A percentile compares a stretch with the other conserved stretches of the same genome.
Evolutionary conservation across 2,329 filamentous ascomycete species (phyloP).

Genomic region (Xylariaceae sp.): DNA sequence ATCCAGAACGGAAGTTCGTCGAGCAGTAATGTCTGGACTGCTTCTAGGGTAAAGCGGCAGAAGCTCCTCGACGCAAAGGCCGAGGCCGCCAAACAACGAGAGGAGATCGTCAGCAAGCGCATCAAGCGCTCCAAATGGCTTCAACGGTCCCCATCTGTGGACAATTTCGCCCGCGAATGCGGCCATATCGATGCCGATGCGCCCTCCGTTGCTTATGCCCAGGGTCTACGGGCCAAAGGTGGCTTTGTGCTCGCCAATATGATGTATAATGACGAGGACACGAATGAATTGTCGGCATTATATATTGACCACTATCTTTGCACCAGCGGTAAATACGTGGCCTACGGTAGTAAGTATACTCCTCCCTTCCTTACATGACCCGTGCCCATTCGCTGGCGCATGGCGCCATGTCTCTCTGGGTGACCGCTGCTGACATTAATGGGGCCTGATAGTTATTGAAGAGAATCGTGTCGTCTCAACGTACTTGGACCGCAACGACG

Average conservation of each 20-base stretch:
- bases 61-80: constrained; percentile 40
- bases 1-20: constrained; percentile 54
- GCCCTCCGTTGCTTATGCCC: constrained; percentile 36
- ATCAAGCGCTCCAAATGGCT: constrained; percentile 33
- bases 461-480: too few species aligned
- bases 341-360: constrained; percentile 40
- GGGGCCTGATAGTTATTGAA: too few species aligned
- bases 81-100: constrained; percentile 26
- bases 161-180: constrained; percentile 31
- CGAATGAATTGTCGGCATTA: constrained; percentile 36
- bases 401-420: constrained; percentile 10
- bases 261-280: too few species aligned
- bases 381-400: not conserved
- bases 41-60: constrained; percentile 54
- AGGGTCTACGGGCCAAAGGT: constrained; percentile 38
- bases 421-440: too few species aligned
- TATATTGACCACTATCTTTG: constrained; percentile 37
- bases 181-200: constrained; percentile 29
- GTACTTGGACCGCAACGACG: too few species aligned
- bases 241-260: constrained; percentile 29
- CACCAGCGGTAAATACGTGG: constrained; percentile 38
- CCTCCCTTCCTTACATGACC: not conserved
- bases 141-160: too few species aligned
- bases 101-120: constrained; percentile 34
- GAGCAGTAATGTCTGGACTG: constrained; percentile 47